Conservation (phyloP, 805 yeast genomes). For the Kregervanrija pseudodelftensis region DNA sequence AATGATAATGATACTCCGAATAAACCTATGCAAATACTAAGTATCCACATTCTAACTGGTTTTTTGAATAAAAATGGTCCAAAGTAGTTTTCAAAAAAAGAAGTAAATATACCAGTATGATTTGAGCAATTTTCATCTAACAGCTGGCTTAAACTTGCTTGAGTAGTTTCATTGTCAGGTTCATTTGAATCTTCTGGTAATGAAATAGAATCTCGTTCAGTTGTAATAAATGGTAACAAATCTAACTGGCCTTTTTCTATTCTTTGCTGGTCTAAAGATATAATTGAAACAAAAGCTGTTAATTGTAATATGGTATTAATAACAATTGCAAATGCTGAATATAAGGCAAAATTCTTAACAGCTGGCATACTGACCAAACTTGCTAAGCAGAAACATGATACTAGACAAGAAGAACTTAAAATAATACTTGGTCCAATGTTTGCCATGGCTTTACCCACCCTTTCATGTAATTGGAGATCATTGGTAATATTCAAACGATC, state of each 20-base stretch:
- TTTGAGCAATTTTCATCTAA: conserved; percentile 13
- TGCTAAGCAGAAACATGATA: conserved; percentile 74
- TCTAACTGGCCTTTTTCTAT: conserved; percentile 55
- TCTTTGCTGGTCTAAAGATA: conserved; percentile 60
- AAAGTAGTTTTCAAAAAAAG: conserved; percentile 38
- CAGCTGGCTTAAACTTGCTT: conserved; percentile 18
- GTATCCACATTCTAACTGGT: conserved; percentile 38
- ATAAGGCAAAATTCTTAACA: conserved; percentile 85
- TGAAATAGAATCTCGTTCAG: conserved; percentile 10
- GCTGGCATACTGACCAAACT: conserved; percentile 91
- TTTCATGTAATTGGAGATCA: conserved; percentile 41
- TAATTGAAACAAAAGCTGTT: conserved; percentile 70
- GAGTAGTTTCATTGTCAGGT: conserved; percentile 7
- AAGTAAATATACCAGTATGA: conserved; percentile 28
- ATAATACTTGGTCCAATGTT: conserved; percentile 84
- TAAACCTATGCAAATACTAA: conserved; percentile 52
- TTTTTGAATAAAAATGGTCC: conserved; percentile 53
- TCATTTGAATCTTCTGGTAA: conserved; percentile 9
- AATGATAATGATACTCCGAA: conserved; percentile 62
- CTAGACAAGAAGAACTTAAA: conserved; percentile 69
- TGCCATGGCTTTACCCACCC: conserved; percentile 59
- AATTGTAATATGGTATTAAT: conserved; percentile 72
- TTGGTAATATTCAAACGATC: conserved; percentile 31
- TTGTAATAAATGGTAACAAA: conserved; percentile 48
- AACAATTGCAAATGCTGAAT: conserved; percentile 80